phyloP scores from a whole-genome alignment of 345 rosid genomes.

The Syzygium oleosum region DNA sequence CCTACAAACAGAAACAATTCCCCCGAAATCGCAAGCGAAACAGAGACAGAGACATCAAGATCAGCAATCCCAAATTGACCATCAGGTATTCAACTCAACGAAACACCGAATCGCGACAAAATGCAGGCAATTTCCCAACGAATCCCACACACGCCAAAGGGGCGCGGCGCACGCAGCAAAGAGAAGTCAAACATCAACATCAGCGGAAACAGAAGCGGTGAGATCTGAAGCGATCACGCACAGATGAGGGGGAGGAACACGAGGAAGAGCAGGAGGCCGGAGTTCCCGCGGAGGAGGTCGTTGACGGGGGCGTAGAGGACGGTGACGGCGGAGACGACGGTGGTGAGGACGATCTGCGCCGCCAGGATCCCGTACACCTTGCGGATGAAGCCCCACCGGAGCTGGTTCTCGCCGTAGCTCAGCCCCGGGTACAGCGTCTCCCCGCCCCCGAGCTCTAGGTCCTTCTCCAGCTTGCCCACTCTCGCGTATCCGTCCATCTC shows the following conservation, averaged over 20 bases:
- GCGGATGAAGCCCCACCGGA: conserved; percentile 91
- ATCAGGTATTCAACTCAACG: not conserved
- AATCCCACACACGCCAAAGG: not conserved
- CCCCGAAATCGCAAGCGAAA: not conserved
- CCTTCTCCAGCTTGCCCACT: conserved; percentile 26
- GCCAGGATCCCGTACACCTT: conserved; percentile 86
- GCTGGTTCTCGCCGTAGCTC: conserved; percentile 74
- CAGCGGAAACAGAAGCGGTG: not conserved
- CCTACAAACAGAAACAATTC: not conserved
- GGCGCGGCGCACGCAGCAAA: not conserved
- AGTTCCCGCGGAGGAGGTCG: conserved; percentile 52
- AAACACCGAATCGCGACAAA: not conserved
- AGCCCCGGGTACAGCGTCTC: conserved; percentile 77
- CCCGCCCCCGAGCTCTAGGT: conserved; percentile 50
- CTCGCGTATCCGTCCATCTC: conserved; percentile 53
- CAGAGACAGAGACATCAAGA: not conserved
- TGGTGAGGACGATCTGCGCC: conserved; percentile 77
- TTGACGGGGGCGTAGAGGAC: conserved; percentile 65
- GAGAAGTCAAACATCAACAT: not conserved
- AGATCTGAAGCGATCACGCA: conserved; percentile 27
- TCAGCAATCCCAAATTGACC: not conserved
- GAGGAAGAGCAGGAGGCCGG: conserved; percentile 68
- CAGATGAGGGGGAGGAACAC: conserved; percentile 65
- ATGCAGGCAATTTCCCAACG: not conserved
- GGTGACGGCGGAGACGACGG: conserved; percentile 59